Evolutionary conservation across 2,329 filamentous ascomycete genomes (phyloP), one percentile per base, ranked within the genome.

Genomic region (Epichloe elymi): DNA sequence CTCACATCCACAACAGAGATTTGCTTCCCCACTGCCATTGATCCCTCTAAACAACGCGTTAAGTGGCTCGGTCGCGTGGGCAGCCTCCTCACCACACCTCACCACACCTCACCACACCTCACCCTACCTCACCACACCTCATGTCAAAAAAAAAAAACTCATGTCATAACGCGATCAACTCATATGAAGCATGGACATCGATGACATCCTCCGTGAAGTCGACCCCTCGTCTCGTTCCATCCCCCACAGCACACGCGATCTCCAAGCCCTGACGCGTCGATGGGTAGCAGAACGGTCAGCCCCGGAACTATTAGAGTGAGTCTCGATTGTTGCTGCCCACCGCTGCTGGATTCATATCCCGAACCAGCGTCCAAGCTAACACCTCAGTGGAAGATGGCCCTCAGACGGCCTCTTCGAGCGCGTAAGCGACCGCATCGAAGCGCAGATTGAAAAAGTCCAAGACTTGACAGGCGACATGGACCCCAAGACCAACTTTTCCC

Each of bases 221-320:
- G 83, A 88, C 66, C 80, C 77, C 47, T 66, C 72, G 53, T 68
- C 71, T 50, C 71, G 79, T 57, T 65, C 72, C 37, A 66, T 79
- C 17, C 78, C 80, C 3, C 69, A 70, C 48, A 78, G 80, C 59
- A 82, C 76, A 41, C 76, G 82, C 61, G 91, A 97, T 68, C 76
- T 97, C 58, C 89, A 96, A 66, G 81, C 86, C 49, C 73, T 98
- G 59, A 96, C 91, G 59, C 85, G 91, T 61, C 85, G 84, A 60
- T 98, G 91, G 91, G 80, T 96, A 43, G 88, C 91, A 42, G 94
- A 98, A 68, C 82, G 93, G 59, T 87, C 85, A 51, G 84, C 88
- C 43, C 88, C 91, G 2, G 90, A 96, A 67, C 74, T 98, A n/a
- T 73, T 97, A 39, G 79, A 83, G 69, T 97, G 82, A 69, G 73